phyloP scores from a whole-genome alignment of 345 rosid genomes.

The Viola odorata region DNA sequence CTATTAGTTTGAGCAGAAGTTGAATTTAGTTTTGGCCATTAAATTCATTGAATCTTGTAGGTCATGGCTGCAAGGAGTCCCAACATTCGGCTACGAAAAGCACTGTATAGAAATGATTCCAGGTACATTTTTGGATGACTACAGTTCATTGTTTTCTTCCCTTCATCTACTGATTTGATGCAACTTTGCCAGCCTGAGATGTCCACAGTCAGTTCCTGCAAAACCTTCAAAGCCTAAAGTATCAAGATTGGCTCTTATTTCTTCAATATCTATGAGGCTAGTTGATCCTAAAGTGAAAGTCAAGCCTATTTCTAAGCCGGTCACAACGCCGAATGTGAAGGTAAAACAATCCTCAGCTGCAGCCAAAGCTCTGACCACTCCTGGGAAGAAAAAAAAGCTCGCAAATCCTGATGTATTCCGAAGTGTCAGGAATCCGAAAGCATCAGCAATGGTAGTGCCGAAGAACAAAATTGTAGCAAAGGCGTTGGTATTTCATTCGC shows the following conservation, averaged over 20 bases:
- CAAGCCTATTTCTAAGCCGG: slow-evolving; percentile 21
- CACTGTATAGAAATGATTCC: slow-evolving; percentile 42
- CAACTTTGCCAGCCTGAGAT: slow-evolving; percentile 41
- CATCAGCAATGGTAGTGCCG: slow-evolving; percentile 27
- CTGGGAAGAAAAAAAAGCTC: slow-evolving; percentile 38
- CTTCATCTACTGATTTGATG: neutral
- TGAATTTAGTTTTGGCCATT: slow-evolving; percentile 5
- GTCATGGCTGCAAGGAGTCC: slow-evolving; percentile 99
- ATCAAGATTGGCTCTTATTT: slow-evolving; percentile 62
- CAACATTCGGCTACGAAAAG: slow-evolving; percentile 56
- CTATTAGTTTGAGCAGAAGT: neutral
- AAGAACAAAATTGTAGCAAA: slow-evolving; percentile 45
- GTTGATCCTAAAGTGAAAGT: slow-evolving; percentile 40
- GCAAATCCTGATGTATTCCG: slow-evolving; percentile 46
- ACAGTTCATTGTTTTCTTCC: neutral
- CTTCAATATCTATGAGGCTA: slow-evolving; percentile 56
- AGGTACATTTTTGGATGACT: slow-evolving; percentile 28
- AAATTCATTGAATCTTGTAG: slow-evolving; percentile 31
- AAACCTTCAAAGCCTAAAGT: slow-evolving; percentile 63
- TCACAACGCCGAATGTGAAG: slow-evolving; percentile 44
- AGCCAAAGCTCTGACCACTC: slow-evolving; percentile 58
- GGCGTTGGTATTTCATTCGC: slow-evolving; percentile 67
- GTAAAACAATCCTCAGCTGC: slow-evolving; percentile 23
- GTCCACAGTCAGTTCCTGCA: slow-evolving; percentile 80
- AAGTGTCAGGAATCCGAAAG: slow-evolving; percentile 59